Conservation (phyloP, 2,329 filamentous ascomycete genomes). For the Microdochium nivale region DNA sequence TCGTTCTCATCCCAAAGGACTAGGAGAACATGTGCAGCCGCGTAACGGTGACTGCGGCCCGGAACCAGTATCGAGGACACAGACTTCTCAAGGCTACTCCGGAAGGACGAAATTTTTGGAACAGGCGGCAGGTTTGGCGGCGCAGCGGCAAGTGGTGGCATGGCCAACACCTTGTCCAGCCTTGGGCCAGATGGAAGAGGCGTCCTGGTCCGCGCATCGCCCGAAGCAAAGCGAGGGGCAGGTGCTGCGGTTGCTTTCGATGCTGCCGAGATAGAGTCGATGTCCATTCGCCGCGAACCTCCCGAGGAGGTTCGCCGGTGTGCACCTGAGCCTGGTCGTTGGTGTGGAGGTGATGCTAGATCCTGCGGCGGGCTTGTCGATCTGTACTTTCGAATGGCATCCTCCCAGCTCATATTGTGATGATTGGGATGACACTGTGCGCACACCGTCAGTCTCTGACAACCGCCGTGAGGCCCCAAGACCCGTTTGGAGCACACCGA, state of each 20-base stretch:
- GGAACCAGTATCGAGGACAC: background rate
- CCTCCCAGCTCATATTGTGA: conserved; percentile 53
- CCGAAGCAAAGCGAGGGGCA: conserved; percentile 26
- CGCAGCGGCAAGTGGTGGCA: conserved; percentile 17
- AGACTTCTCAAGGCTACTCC: background rate
- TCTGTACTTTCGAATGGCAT: conserved; percentile 45
- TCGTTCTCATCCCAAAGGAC: conserved; percentile 48
- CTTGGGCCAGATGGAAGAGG: conserved; percentile 47
- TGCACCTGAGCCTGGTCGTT: background rate
- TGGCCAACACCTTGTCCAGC: conserved; percentile 39
- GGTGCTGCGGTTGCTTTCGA: conserved; percentile 15
- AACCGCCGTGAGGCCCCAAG: background rate
- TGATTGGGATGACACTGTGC: conserved; percentile 49
- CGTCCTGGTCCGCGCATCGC: conserved; percentile 43
- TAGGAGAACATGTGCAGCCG: conserved; percentile 42
- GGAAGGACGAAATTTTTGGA: background rate
- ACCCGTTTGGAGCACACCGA: background rate
- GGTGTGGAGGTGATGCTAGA: conserved; percentile 27
- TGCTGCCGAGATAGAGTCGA: conserved; percentile 33
- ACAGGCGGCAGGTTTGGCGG: conserved; percentile 37
- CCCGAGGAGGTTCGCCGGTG: background rate
- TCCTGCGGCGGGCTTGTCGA: conserved; percentile 45
- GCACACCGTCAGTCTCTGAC: conserved; percentile 1
- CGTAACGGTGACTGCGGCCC: conserved; percentile 38
- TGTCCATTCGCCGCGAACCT: conserved; percentile 46